Evolutionary conservation across 1,284 basidiomycete species (phyloP).

Genomic region (Puccinia horiana): DNA sequence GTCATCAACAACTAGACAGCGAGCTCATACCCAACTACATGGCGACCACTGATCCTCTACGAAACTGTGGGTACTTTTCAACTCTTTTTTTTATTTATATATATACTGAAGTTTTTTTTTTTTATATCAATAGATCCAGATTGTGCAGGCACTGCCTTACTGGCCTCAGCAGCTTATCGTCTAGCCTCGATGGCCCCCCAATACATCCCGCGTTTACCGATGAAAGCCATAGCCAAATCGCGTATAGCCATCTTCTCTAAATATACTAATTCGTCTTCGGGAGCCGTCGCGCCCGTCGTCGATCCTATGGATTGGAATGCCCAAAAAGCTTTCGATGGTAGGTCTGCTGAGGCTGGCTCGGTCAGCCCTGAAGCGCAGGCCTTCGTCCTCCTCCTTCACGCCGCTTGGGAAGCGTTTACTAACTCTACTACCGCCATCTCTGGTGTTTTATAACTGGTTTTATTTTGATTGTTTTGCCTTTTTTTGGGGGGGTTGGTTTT

Average conservation of each 20-base stretch:
- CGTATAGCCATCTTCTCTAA: conserved; percentile 61
- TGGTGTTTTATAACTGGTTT: background rate
- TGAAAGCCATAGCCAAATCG: conserved; percentile 65
- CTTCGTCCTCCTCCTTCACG: conserved; percentile 67
- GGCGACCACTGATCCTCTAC: background rate
- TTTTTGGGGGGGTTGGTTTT: background rate
- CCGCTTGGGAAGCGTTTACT: conserved; percentile 27
- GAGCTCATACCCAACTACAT: conserved; percentile 45
- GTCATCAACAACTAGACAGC: background rate
- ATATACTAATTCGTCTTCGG: conserved; percentile 51
- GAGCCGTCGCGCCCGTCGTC: conserved; percentile 65
- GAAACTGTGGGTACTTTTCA: background rate
- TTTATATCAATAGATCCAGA: conserved; percentile 31
- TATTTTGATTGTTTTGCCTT: background rate
- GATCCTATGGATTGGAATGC: conserved; percentile 66
- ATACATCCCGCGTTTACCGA: conserved; percentile 64
- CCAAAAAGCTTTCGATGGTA: conserved; percentile 59
- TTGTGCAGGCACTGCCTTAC: conserved; percentile 65
- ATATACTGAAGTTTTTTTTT: background rate
- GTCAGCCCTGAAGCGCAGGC: conserved; percentile 67
- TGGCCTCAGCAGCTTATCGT: conserved; percentile 75
- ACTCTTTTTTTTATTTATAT: no score
- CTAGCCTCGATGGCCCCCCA: conserved; percentile 65
- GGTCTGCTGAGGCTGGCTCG: background rate
- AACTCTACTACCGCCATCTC: background rate